Conservation (phyloP, 345 rosid genomes). For the Aurinia saxatilis region DNA sequence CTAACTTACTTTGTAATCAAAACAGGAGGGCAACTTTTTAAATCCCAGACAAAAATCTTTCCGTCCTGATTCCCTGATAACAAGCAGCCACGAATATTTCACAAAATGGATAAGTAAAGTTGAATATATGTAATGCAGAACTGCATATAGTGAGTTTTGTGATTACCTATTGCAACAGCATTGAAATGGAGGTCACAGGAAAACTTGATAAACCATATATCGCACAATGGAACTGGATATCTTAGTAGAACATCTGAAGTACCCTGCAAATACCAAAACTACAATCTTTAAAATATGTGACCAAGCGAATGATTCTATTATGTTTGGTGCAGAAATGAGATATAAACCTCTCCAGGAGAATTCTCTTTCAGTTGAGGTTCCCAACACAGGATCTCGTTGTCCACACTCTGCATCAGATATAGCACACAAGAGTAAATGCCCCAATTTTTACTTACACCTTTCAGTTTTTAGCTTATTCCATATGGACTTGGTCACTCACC, state of each 20-base stretch:
- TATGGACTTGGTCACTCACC: conserved; percentile 33
- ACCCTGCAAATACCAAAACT: conserved; percentile 39
- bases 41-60: conserved; percentile 91
- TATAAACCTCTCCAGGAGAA: conserved; percentile 90
- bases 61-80: conserved; percentile 90
- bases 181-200: conserved; percentile 78
- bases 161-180: conserved; percentile 72
- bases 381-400: conserved; percentile 92
- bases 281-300: neutral
- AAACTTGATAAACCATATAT: conserved; percentile 96
- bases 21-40: conserved; percentile 91
- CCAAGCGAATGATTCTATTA: neutral
- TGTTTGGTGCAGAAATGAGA: neutral
- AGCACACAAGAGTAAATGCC: neutral
- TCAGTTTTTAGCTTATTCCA: neutral
- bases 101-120: neutral
- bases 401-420: conserved; percentile 66
- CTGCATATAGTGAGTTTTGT: neutral
- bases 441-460: neutral
- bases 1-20: conserved; percentile 59
- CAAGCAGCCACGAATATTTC: neutral
- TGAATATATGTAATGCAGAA: neutral
- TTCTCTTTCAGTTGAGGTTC: conserved; percentile 94
- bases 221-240: conserved; percentile 89
- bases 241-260: conserved; percentile 80